Evolutionary conservation across 345 rosid species (phyloP), one percentile per base, ranked within the genome.

Genomic region (Luvunga scandens): DNA sequence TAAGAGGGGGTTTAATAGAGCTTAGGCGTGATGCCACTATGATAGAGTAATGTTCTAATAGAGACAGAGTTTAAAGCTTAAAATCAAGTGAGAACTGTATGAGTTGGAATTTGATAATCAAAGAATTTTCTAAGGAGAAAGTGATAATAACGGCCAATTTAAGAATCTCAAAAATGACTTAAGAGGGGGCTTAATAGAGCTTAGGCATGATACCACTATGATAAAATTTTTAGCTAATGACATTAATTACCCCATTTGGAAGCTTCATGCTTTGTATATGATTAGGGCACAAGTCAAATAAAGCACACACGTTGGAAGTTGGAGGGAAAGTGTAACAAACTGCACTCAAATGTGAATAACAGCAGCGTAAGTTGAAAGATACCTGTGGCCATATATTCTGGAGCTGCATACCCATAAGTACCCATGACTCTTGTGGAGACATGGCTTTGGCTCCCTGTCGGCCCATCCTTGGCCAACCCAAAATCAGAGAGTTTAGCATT

Each of bases 391-490:
- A 93, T 78, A 71, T 95, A 76, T 75, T 91, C 95, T 2, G 99
- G 95, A 79, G 97, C 99, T 36, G 92, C 93, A 76, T 91, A 91
- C 34, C 99, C 99, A 34, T 91, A 88, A 5, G 99, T 96, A 36
- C 99, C 99, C 97, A 96, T 96, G 67, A 96, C 39, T 74, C 99
- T 84, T 6, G 99, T 96, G 38, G 98, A 94, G 76, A 94, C 97
- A 72, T 94, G 90, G 81, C 98, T 94, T 70, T 81, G 78, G 75
- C 89, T 92, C 2, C 94, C 99, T 7, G 83, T 67, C 25, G 99
- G 99, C 36, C 98, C 94, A 73, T 96, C 99, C 76, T 95, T 92
- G 80, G 98, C 98, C 83, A 96, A 83, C 9, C 99, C 99, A 56
- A 96, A 96, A 78, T 94, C 98, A 4, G 99, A 94, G 55, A 96